Percentiles rank a stretch among this genome's conserved stretches.
Evolutionary conservation across 176 grass and related monocot genomes (phyloP).

Genomic region (Carex kokanica): DNA sequence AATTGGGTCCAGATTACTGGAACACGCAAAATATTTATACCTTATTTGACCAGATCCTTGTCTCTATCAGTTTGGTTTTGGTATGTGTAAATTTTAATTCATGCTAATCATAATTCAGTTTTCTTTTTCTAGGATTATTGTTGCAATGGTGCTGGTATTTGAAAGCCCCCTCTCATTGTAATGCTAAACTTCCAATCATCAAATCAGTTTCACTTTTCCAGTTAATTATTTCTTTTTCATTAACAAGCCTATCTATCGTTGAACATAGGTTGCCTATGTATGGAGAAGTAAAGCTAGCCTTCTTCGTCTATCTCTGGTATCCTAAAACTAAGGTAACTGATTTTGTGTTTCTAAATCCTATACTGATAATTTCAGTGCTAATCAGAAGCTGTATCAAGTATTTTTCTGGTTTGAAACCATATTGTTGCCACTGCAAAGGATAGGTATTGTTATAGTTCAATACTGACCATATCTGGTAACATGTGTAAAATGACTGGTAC

Average conservation of each 20-base stretch:
- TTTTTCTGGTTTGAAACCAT: neutral
- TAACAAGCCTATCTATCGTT: neutral
- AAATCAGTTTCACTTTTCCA: neutral
- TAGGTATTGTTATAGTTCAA: neutral
- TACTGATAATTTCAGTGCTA: neutral
- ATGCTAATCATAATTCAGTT: neutral
- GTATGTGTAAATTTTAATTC: neutral
- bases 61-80: neutral
- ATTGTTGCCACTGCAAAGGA: neutral
- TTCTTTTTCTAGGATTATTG: slow-evolving; percentile 69
- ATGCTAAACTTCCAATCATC: slow-evolving; percentile 32
- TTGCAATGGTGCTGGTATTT: slow-evolving; percentile 66
- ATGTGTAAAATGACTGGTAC: neutral
- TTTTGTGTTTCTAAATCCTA: neutral
- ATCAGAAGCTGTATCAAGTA: neutral
- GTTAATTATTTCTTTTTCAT: neutral
- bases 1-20: neutral
- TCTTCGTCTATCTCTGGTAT: slow-evolving; percentile 94
- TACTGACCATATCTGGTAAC: neutral
- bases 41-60: neutral
- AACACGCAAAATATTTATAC: neutral
- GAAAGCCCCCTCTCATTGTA: slow-evolving; percentile 72
- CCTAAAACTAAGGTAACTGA: slow-evolving; percentile 85
- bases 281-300: slow-evolving; percentile 84
- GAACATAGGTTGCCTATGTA: slow-evolving; percentile 87